Evolutionary conservation across 169 alveolate genomes (phyloP).

Genomic region (Eimeria zaria): DNA sequence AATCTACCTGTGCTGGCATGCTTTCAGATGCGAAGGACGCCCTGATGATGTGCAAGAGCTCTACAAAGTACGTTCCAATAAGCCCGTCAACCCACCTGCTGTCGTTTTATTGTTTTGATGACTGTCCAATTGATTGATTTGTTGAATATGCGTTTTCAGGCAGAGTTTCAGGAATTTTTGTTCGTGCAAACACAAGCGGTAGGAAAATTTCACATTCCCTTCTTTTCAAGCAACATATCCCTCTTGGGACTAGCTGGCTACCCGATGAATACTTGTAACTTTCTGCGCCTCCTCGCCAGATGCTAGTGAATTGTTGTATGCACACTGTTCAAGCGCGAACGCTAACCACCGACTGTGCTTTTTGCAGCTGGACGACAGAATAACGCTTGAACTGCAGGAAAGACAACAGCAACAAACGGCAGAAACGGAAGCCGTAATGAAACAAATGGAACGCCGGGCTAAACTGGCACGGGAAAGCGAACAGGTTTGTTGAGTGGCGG

Average conservation of each 20-base stretch:
- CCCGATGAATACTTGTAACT: not conserved
- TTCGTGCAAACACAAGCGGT: constrained; percentile 50
- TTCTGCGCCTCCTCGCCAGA: not conserved
- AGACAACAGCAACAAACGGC: constrained; percentile 20
- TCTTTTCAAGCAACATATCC: not conserved
- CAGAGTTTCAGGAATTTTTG: constrained; percentile 59
- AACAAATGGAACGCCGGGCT: constrained; percentile 29
- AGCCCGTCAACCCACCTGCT: not conserved
- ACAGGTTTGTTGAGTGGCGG: not conserved
- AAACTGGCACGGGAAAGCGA: constrained; percentile 22
- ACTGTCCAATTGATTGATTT: not conserved
- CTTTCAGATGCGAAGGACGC: constrained; percentile 50
- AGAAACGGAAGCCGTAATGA: constrained; percentile 26
- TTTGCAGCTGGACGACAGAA: constrained; percentile 37
- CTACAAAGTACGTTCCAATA: constrained; percentile 29
- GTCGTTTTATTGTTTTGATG: not conserved
- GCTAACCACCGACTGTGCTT: not conserved
- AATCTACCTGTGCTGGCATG: not conserved
- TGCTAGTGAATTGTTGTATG: not conserved
- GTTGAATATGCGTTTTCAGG: not conserved
- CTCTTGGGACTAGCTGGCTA: no score
- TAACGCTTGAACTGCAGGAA: constrained; percentile 56
- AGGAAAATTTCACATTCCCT: not conserved
- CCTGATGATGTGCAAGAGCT: constrained; percentile 51
- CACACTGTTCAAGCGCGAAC: not conserved